Conservation (phyloP, 2,329 filamentous ascomycete genomes). For the Fusarium transvaalense region DNA sequence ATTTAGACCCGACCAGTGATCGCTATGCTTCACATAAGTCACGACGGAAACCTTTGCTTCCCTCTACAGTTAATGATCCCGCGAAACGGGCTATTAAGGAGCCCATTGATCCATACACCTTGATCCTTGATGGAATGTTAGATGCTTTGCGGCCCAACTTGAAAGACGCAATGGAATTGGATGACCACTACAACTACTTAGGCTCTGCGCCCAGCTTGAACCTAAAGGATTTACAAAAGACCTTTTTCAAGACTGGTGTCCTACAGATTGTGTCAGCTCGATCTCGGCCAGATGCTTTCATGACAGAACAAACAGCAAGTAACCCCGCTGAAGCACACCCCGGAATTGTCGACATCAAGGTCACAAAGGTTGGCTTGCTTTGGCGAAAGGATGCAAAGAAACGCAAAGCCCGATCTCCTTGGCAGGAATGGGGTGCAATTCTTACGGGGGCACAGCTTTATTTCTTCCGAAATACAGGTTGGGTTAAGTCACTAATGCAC, state of each 20-base stretch:
- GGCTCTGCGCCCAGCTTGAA: constrained; percentile 82
- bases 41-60: constrained; percentile 77
- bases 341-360: constrained; percentile 95
- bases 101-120: constrained; percentile 92
- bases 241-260: constrained; percentile 91
- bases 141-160: constrained; percentile 86
- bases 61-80: constrained; percentile 65
- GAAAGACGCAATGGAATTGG: constrained; percentile 91
- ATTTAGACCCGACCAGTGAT: constrained; percentile 82
- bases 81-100: constrained; percentile 77
- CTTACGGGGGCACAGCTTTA: constrained; percentile 97
- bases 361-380: constrained; percentile 93
- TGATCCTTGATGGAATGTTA: constrained; percentile 91
- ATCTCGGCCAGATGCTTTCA: constrained; percentile 94
- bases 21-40: constrained; percentile 78
- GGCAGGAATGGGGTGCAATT: constrained; percentile 99
- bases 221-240: constrained; percentile 83
- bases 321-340: constrained; percentile 90
- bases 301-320: constrained; percentile 84
- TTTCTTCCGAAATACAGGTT: constrained; percentile 92
- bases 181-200: constrained; percentile 91
- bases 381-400: constrained; percentile 97
- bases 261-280: constrained; percentile 95
- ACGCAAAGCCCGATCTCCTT: constrained; percentile 92
- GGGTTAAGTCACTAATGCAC: constrained; percentile 91